These are phyloP conservation scores for Apophysomyces variabilis DNA, from an alignment of 371 early-diverging fungal genomes.

Conservation along the genomic window DNA sequence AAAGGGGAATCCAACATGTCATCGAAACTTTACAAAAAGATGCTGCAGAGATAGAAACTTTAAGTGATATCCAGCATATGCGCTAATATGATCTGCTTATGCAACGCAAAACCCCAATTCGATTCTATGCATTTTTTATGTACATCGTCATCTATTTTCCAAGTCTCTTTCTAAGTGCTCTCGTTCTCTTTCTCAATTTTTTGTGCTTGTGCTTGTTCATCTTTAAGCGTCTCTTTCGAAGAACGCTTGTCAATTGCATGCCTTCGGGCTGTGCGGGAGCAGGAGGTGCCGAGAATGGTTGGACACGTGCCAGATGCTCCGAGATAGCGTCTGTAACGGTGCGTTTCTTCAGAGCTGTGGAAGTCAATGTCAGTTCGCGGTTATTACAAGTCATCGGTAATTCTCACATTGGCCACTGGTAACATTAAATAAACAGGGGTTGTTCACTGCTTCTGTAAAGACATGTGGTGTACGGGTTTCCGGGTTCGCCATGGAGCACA, in stretches of 20 bases:
- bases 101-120: conserved; percentile 3
- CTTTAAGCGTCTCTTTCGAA: conserved; percentile 81
- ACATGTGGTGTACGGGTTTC: neutral
- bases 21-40: conserved; percentile 62
- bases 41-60: conserved; percentile 27
- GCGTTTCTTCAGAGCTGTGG: conserved; percentile 6
- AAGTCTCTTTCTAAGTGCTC: conserved; percentile 77
- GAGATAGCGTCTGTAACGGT: conserved; percentile 21
- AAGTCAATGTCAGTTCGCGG: neutral
- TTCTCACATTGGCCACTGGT: neutral
- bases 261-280: conserved; percentile 39
- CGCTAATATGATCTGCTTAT: neutral
- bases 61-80: conserved; percentile 9
- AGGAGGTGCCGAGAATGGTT: conserved; percentile 45
- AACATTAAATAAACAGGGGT: neutral
- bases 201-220: conserved; percentile 90
- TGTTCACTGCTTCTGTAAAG: neutral
- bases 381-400: neutral
- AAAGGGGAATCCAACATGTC: conserved; percentile 66
- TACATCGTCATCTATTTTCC: conserved; percentile 63
- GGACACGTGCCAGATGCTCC: conserved; percentile 41
- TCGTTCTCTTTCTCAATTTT: conserved; percentile 81
- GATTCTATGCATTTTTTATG: conserved; percentile 12
- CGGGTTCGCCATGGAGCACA: neutral
- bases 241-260: conserved; percentile 64